Base-by-base conservation (phyloP, 768 basidiomycete genomes). In the Boletus sp. region DNA sequence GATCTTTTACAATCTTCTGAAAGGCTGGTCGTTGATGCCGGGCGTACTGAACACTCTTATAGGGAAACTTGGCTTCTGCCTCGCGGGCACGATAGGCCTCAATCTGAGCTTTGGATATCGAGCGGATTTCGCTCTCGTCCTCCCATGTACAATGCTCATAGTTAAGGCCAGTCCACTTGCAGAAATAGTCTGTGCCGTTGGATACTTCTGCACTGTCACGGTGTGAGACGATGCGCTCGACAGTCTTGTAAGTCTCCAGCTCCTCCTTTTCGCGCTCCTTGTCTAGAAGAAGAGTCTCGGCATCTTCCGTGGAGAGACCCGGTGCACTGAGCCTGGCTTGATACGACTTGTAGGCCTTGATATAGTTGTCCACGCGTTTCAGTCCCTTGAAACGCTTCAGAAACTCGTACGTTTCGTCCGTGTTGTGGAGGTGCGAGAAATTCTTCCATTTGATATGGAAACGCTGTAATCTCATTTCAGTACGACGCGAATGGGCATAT, bases 381-480 rank as follows among this genome's bases (percentile, higher is more conserved):
- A 97, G 80, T 29, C 97, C 97, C 70, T 87, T 91, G 83, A 90
- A 98, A 28, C 90, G 85, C 73, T 96, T 98, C 57, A 98, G 78
- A 73, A 96, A 98, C 68, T 94, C 88, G 77, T 98, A 97, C 15
- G 88, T 88, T 75, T 99, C 97, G 70, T 98, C 96, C n/a, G 97
- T 99, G 69, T 99, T 98, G 78, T 98, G 97, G 15, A 98, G 81
- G 71, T 98, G 96, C 10, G 94, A 97, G 73, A 94, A 98, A 64
- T 86, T 87, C 74, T 98, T 98, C 97, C 97, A 99, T 75, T 99
- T 99, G 79, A 99, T 94, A 71, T 98, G 94, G 79, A 90, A 99
- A 50, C 94, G 94, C 94, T 97, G 68, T 4, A 63, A 57, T 51
- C 28, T 54, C 53, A 42, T 32, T 40, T 66, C 32, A 61, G 67